These are phyloP conservation scores for Mollisia scopiformis DNA, from an alignment of 2,329 filamentous ascomycete genomes.

Conservation along the genomic window DNA sequence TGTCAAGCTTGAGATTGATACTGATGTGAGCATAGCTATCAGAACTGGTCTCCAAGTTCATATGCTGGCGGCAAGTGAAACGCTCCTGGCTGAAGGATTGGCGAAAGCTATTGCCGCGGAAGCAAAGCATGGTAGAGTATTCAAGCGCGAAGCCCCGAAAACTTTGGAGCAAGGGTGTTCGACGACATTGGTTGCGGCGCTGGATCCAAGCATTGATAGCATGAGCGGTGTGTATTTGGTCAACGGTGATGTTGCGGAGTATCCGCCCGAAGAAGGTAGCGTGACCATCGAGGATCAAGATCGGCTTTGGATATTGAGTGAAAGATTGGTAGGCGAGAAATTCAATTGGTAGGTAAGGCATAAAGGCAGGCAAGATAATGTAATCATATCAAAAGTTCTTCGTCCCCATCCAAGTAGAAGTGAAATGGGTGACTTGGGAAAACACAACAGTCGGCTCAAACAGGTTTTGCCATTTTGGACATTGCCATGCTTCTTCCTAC, in stretches of 20 bases:
- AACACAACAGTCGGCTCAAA: no score
- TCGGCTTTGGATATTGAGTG: slow-evolving; percentile 22
- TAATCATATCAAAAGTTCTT: background rate
- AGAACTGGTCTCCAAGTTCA: slow-evolving; percentile 14
- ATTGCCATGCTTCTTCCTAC: no score
- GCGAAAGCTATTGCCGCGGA: slow-evolving; percentile 1
- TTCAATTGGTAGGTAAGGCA: slow-evolving; percentile 14
- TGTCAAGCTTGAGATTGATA: background rate
- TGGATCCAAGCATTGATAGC: slow-evolving; percentile 38
- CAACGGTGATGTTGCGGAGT: slow-evolving; percentile 13
- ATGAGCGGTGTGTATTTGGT: slow-evolving; percentile 22
- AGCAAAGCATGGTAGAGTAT: slow-evolving; percentile 9
- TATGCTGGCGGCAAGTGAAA: slow-evolving; percentile 3
- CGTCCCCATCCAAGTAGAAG: background rate
- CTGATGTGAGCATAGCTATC: slow-evolving; percentile 10
- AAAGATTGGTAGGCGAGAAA: slow-evolving; percentile 22
- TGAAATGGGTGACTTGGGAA: no score
- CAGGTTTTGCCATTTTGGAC: no score
- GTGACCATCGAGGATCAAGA: slow-evolving; percentile 12
- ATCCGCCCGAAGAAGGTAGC: background rate
- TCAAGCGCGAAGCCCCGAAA: slow-evolving; percentile 2
- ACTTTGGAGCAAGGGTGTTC: slow-evolving; percentile 25
- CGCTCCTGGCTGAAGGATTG: slow-evolving; percentile 1
- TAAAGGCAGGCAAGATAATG: background rate
- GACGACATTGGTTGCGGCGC: slow-evolving; percentile 42